Base-by-base conservation (phyloP, 495 filamentous ascomycete species). In the Talaromyces liani region DNA sequence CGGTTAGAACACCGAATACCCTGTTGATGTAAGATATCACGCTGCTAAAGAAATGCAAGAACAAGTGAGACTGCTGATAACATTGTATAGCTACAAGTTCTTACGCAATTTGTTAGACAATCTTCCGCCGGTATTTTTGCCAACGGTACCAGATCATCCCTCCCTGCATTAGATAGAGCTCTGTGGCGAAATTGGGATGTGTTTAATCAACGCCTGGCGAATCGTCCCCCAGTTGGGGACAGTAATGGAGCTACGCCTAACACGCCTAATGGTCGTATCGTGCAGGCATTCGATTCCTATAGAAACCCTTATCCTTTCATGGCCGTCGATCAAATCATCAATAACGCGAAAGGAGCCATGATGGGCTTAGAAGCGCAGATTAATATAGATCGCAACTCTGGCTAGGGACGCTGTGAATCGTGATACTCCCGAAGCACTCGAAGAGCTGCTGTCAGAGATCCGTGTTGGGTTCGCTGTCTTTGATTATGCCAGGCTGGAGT, bases 11-110 rank as follows among this genome's bases (percentile, higher is more conserved):
- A 29, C 53, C 20, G 53, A 55, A 55, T 22, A 55, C 25, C 53
- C 53, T 29, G 29, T 55, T 20, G 53, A 55, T 29, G 53, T 55
- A 55, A 55, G n/a, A n/a, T n/a, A n/a, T n/a, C n/a, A n/a, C n/a
- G n/a, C n/a, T n/a, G n/a, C n/a, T n/a, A n/a, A n/a, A n/a, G n/a
- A n/a, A n/a, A 24, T 2, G 25, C 25, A 55, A 55, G 6, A 55
- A 55, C 10, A 49, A 49, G 45, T n/a, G 5, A 55, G 9, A 14
- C 12, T 6, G 29, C 53, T 55, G 16, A 55, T 10, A 20, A 55
- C 53, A 29, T 33, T 33, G 16, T 55, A 24, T 29, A 55, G 53
- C 2, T 22, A 55, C 53, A 55, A 55, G 53, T 55, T 3, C 18
- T 55, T 24, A 9, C 53, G 18, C 10, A 6, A 14, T 55, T 55